These are phyloP conservation scores for Fusarium neocosmosporiellum DNA, from an alignment of 2,329 filamentous ascomycete species.

Conservation along the genomic window DNA sequence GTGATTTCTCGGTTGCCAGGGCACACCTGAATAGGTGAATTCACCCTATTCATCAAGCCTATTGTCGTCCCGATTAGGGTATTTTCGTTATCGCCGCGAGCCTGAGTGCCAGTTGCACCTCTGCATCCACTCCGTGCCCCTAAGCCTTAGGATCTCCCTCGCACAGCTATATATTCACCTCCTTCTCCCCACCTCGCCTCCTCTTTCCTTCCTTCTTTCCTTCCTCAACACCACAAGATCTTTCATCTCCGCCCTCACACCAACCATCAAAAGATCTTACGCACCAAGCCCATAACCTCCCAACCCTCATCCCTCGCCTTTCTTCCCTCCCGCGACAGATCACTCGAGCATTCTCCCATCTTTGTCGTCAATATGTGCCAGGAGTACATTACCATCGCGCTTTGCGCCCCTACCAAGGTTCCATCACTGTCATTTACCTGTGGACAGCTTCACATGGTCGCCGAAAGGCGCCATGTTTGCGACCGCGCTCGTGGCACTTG, in stretches of 20 bases:
- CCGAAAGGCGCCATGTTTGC: slow-evolving; percentile 22
- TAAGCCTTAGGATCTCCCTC: background rate
- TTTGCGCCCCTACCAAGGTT: slow-evolving; percentile 27
- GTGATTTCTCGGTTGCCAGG: background rate
- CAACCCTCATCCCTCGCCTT: background rate
- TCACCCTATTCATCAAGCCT: background rate
- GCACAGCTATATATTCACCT: background rate
- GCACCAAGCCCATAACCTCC: background rate
- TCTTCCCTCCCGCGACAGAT: background rate
- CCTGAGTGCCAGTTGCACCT: background rate
- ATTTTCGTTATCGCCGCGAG: background rate
- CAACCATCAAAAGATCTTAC: background rate
- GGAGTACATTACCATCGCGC: slow-evolving; percentile 34
- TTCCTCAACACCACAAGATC: background rate
- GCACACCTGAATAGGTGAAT: background rate
- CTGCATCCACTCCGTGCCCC: background rate
- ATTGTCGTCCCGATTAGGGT: background rate
- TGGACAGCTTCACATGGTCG: slow-evolving; percentile 40
- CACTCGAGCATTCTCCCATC: background rate
- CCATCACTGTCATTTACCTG: slow-evolving; percentile 28
- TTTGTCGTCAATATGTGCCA: slow-evolving; percentile 35
- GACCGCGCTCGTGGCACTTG: slow-evolving; percentile 20
- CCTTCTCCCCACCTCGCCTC: background rate
- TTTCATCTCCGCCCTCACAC: background rate
- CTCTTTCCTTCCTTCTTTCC: background rate